phyloP scores from a whole-genome alignment of 2,329 filamentous ascomycete genomes.

The Aspergillus piperis region DNA sequence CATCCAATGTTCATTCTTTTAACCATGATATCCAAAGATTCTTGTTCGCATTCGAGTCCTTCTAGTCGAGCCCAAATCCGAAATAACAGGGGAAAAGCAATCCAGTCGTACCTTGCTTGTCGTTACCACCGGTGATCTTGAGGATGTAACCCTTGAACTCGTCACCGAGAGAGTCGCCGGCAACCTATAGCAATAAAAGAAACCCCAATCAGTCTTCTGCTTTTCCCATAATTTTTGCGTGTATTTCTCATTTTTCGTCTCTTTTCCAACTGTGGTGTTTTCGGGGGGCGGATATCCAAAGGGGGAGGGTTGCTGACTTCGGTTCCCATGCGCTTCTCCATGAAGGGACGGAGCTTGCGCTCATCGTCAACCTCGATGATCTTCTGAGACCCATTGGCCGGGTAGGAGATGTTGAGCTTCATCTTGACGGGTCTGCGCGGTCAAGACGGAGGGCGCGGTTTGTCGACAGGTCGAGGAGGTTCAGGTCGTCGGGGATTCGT shows the following conservation, averaged over 20 bases:
- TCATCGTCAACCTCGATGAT: constrained; percentile 99
- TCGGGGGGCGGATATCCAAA: constrained; percentile 17
- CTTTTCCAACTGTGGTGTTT: constrained; percentile 1
- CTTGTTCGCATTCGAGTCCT: not conserved
- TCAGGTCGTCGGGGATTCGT: constrained; percentile 39
- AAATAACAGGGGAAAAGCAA: not conserved
- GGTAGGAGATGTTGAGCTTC: constrained; percentile 83
- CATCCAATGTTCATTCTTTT: constrained; percentile 7
- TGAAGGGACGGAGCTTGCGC: constrained; percentile 97
- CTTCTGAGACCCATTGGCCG: constrained; percentile 99
- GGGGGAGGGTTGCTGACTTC: constrained; percentile 44
- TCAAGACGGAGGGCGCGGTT: constrained; percentile 50
- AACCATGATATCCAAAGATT: not conserved
- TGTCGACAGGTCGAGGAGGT: constrained; percentile 44
- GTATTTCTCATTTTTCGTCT: not conserved
- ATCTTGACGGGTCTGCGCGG: constrained; percentile 60
- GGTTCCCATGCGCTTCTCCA: constrained; percentile 86
- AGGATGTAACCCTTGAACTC: constrained; percentile 99
- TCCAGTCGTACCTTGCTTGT: constrained; percentile 78
- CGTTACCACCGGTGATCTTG: constrained; percentile 99
- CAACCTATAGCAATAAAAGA: constrained; percentile 60
- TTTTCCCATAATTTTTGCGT: constrained; percentile 13
- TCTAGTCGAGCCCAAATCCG: not conserved
- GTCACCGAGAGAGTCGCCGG: constrained; percentile 92
- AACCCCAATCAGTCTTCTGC: constrained; percentile 36